phyloP scores from a whole-genome alignment of 2,329 filamentous ascomycete genomes.

The Cladosporium oxysporum region DNA sequence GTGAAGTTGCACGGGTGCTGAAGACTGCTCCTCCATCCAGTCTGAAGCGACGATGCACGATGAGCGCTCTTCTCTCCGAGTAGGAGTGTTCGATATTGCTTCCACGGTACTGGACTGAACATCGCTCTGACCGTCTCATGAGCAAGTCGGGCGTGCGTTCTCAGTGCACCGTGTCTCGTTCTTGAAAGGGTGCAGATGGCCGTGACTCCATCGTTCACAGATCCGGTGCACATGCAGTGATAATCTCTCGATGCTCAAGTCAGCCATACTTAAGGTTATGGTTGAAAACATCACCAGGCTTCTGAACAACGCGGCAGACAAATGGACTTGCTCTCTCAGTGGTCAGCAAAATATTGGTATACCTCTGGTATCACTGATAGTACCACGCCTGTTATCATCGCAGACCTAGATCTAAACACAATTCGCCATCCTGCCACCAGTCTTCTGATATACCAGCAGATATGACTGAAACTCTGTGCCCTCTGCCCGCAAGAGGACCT shows the following conservation, averaged over 20 bases:
- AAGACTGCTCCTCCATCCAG: background rate
- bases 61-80: background rate
- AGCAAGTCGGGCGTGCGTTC: background rate
- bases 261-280: background rate
- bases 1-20: background rate
- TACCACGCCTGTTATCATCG: background rate
- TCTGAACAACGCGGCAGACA: background rate
- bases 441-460: constrained; percentile 14
- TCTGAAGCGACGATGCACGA: background rate
- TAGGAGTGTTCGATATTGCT: background rate
- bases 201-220: background rate
- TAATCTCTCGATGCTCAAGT: background rate
- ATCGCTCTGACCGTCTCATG: background rate
- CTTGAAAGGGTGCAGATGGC: background rate
- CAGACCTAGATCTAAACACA: background rate
- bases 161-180: background rate
- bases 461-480: background rate
- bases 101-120: background rate
- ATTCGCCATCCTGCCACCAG: constrained; percentile 1
- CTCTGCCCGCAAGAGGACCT: background rate
- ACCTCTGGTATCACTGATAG: background rate
- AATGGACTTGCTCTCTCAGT: background rate
- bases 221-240: background rate
- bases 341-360: background rate
- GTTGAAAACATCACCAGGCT: background rate